Conservation (phyloP, 164 flowering plant species). For the Aristolochia contorta region DNA sequence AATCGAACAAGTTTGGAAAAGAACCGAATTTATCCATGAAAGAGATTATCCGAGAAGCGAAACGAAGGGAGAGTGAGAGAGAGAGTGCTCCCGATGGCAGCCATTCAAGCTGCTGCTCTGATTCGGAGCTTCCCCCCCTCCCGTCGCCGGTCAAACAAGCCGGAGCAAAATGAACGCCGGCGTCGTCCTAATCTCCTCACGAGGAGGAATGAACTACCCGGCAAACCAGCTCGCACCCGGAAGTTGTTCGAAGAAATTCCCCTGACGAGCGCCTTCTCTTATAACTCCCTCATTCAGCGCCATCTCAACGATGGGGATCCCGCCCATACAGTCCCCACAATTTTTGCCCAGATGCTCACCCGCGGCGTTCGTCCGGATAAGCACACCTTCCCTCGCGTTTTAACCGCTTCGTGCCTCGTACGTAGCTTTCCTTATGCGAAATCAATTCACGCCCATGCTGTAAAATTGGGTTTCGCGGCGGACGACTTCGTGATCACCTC, state of each 20-base stretch:
- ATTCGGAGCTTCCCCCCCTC: no score
- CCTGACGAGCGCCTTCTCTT: slow-evolving; percentile 30
- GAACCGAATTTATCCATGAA: no score
- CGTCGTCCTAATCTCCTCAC: no score
- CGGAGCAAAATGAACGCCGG: no score
- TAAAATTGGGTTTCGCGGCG: slow-evolving; percentile 36
- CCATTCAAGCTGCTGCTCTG: no score
- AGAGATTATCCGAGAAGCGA: no score
- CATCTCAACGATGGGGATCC: slow-evolving; percentile 27
- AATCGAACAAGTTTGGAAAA: no score
- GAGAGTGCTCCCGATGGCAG: no score
- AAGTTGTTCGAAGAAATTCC: slow-evolving; percentile 44
- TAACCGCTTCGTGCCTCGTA: slow-evolving; percentile 34
- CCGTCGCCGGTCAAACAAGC: no score
- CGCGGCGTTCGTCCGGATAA: slow-evolving; percentile 44
- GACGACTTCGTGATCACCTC: slow-evolving; percentile 38
- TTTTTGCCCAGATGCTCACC: slow-evolving; percentile 44
- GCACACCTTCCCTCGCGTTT: slow-evolving; percentile 42
- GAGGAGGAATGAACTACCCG: not conserved
- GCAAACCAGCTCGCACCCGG: slow-evolving; percentile 8
- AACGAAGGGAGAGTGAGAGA: no score
- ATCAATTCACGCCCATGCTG: slow-evolving; percentile 51
- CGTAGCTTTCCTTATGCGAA: slow-evolving; percentile 28
- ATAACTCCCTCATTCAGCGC: slow-evolving; percentile 49
- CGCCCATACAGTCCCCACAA: slow-evolving; percentile 11